Base-by-base conservation (phyloP, 1,284 basidiomycete genomes). In the Tylopilus sp. region DNA sequence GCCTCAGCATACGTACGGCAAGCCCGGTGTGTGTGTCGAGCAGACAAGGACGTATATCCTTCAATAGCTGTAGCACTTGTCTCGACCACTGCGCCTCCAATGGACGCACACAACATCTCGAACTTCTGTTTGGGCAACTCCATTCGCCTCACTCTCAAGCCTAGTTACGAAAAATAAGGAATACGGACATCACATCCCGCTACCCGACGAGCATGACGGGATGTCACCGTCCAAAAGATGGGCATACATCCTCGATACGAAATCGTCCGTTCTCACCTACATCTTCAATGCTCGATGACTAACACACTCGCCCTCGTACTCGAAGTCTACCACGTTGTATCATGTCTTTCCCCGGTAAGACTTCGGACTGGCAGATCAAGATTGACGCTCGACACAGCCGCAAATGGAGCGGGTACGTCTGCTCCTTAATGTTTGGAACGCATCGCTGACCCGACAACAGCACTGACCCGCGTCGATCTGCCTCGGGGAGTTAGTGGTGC, bases 391-490 rank as follows among this genome's bases (percentile, higher is more conserved):
- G 53, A 59, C 33, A 65, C 67, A 5, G 66, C 67, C 7, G 60
- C 57, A 16, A 53, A 56, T 2, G 55, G 61, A 4, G 59, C 44
- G 3, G 63, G 67, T 70, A 37, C 11, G 68, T 60, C n/a, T 6
- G 11, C 29, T 11, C n/a, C 0, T 2, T 13, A 7, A 11, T 6
- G 1, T 6, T 15, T 29, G 12, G 15, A 43, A 36, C 4, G 3
- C 5, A 11, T 28, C 33, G 8, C 3, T 47, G 28, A 48, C 29
- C 15, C 18, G 26, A 4, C 11, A 34, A 11, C 33, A 61, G 66
- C 57, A 6, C 40, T 70, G 40, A 55, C 67, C 62, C 30, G 51
- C 39, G 18, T 64, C 54, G 44, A 55, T 13, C 39, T 65, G 6
- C 50, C 61, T 51, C n/a, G n/a, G n/a, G n/a, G n/a, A n/a, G n/a